Percentiles rank a stretch among this genome's conserved stretches.
Evolutionary conservation across 345 rosid species (phyloP).

Genomic region (Raphanus sativus): DNA sequence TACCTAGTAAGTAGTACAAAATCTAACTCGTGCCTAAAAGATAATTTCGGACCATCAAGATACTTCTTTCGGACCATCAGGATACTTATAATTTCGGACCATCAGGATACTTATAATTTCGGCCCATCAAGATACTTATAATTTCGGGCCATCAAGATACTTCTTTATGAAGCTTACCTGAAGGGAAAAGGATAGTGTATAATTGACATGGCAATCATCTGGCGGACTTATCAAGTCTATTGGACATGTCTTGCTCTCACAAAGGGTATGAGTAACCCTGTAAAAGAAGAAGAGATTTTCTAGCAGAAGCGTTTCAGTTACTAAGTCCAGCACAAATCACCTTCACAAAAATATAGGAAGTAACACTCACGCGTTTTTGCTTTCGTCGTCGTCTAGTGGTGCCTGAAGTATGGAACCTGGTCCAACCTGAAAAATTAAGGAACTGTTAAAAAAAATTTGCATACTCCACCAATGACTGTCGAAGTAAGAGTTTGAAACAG

Average conservation of each 20-base stretch:
- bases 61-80: neutral
- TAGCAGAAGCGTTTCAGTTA: constrained; percentile 9
- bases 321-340: constrained; percentile 5
- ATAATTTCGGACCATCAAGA: constrained; percentile 17
- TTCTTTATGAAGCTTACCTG: constrained; percentile 54
- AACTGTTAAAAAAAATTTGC: constrained; percentile 23
- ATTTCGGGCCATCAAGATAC: constrained; percentile 20
- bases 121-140: neutral
- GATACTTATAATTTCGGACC: too few species aligned
- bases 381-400: constrained; percentile 68
- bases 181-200: constrained; percentile 84
- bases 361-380: constrained; percentile 83
- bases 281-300: constrained; percentile 18
- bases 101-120: too few species aligned
- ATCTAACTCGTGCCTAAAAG: constrained; percentile 1
- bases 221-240: constrained; percentile 89
- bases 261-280: constrained; percentile 77
- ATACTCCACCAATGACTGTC: constrained; percentile 2
- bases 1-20: neutral
- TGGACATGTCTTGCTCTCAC: constrained; percentile 81
- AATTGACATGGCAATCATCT: constrained; percentile 98
- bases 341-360: constrained; percentile 21
- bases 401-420: constrained; percentile 87
- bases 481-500: neutral
- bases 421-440: constrained; percentile 62